Conservation (phyloP, 331 rosid genomes). For the Malus hybrid region DNA sequence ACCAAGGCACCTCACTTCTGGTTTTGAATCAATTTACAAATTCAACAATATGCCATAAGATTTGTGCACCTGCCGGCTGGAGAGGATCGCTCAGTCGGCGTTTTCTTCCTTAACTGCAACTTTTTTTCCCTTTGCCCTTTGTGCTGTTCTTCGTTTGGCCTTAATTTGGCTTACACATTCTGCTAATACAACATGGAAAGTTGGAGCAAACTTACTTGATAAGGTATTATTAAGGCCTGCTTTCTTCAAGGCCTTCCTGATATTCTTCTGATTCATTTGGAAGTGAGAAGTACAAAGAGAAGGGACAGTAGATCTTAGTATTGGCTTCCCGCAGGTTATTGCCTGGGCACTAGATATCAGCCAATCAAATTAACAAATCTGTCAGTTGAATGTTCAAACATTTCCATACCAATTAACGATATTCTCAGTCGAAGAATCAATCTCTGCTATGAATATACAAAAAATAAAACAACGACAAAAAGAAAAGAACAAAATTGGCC, state of each 20-base stretch:
- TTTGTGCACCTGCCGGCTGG: not conserved
- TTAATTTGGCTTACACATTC: conserved; percentile 41
- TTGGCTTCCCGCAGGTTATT: conserved; percentile 49
- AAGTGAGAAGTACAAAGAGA: conserved; percentile 41
- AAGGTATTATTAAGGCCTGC: conserved; percentile 31
- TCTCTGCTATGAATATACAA: not conserved
- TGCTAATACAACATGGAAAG: conserved; percentile 33
- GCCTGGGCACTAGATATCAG: conserved; percentile 27
- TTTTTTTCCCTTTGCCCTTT: not conserved
- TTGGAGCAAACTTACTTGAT: conserved; percentile 25
- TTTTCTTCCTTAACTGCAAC: conserved; percentile 20
- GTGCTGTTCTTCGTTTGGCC: conserved; percentile 19
- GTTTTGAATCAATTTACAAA: too few species aligned
- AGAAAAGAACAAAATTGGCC: too few species aligned
- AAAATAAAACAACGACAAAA: too few species aligned
- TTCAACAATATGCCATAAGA: too few species aligned
- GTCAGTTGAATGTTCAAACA: not conserved
- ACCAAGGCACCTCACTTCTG: too few species aligned
- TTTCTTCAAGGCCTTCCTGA: conserved; percentile 29
- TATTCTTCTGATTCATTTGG: conserved; percentile 36
- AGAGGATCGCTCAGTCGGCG: conserved; percentile 15
- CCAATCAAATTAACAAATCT: not conserved
- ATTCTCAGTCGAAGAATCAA: too few species aligned
- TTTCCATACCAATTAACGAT: not conserved
- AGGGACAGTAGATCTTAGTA: conserved; percentile 38